Base-by-base conservation (phyloP, 1,284 basidiomycete species). In the Sanghuangporus baumii region DNA sequence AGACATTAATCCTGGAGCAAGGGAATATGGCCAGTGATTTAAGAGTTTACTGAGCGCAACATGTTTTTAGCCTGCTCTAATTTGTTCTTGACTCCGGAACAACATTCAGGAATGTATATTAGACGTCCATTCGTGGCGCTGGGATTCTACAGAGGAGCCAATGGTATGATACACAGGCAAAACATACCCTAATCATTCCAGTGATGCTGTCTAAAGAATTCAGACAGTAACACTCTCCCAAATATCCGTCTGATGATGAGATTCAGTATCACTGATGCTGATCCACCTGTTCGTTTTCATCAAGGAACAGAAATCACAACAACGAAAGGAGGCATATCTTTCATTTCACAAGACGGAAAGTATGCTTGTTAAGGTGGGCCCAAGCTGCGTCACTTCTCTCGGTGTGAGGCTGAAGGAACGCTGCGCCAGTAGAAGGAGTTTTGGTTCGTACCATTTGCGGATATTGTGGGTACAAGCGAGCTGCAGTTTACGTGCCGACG, bases 391-490 rank as follows among this genome's bases (percentile, higher is more conserved):
- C 8, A 36, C 59, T 18, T 64, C 62, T 23, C 55, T 58, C 3
- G 36, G n/a, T 16, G 57, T 59, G 16, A 64, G 47, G 38, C 48
- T 26, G 6, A 14, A 23, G 12, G 31, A 18, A 14, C 62, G 52
- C 41, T 20, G 14, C 9, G 58, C 62, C 31, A 64, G 62, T 3
- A 20, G 34, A 18, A 36, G 38, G 26, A 58, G 57, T 31, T 48
- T 41, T 16, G 34, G 34, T 23, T 41, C 37, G n/a, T 50, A 54
- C 63, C 59, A 61, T 11, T 61, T 31, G 9, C 36, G 8, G 3
- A 64, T 58, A 47, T 64, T 48, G 40, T 60, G 43, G 14, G 37
- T 36, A 23, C 54, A 55, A 7, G 59, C 58, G 26, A 64, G 57
- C 38, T 57, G 20, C 14, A 64, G 50, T 26, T 51, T 57, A 2